Evolutionary conservation across 2,329 filamentous ascomycete genomes (phyloP).

Genomic region (Cladophialophora yegresii): DNA sequence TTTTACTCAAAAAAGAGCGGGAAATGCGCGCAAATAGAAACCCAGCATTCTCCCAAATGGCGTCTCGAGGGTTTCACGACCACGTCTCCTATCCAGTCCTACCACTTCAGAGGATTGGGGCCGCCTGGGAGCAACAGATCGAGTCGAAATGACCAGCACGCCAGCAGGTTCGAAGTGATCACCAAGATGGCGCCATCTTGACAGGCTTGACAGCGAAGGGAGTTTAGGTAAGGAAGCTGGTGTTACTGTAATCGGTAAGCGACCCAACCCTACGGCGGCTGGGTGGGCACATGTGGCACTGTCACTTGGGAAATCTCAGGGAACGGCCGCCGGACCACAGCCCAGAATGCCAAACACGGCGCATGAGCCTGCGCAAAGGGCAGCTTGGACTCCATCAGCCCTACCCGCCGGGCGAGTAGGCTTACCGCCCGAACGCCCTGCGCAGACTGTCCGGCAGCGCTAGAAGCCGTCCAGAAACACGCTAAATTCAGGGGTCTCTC

Average conservation of each 20-base stretch:
- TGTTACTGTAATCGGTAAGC: background rate
- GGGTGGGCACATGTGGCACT: no score
- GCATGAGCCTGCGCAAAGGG: background rate
- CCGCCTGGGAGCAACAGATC: background rate
- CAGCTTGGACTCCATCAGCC: background rate
- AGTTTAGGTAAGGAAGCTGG: slow-evolving; percentile 2
- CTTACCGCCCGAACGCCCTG: background rate
- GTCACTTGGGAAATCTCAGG: background rate
- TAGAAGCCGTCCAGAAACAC: background rate
- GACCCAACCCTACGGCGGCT: background rate
- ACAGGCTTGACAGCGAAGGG: background rate
- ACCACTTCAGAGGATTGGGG: background rate
- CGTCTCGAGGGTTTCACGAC: background rate
- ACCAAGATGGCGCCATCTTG: background rate
- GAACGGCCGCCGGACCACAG: background rate
- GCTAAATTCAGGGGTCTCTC: background rate
- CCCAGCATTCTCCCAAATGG: background rate
- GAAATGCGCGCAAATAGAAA: background rate
- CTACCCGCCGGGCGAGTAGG: background rate
- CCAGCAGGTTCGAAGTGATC: background rate
- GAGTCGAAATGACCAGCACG: background rate
- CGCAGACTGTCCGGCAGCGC: background rate
- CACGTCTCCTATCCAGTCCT: background rate
- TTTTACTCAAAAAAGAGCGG: background rate
- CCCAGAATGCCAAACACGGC: background rate